These are phyloP conservation scores for Lophium mytilinum DNA, from an alignment of 495 filamentous ascomycete species.

Conservation along the genomic window DNA sequence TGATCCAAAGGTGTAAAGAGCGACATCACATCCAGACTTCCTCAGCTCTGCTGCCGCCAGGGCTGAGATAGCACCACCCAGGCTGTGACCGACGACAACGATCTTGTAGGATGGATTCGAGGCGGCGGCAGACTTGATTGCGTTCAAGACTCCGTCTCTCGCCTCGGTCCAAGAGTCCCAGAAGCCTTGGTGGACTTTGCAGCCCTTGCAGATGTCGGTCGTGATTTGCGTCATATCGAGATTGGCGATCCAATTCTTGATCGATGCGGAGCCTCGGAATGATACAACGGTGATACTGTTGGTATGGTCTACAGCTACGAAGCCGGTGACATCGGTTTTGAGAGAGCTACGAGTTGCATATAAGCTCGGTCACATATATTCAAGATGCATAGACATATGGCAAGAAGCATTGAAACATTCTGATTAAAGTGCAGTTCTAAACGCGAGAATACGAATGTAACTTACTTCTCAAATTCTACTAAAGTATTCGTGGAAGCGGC, in stretches of 20 bases:
- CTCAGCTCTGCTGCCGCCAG: slow-evolving; percentile 53
- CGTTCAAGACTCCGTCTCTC: slow-evolving; percentile 35
- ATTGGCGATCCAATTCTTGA: slow-evolving; percentile 62
- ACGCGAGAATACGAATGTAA: background rate
- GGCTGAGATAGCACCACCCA: slow-evolving; percentile 60
- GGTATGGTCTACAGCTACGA: slow-evolving; percentile 56
- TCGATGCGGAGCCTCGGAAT: slow-evolving; percentile 56
- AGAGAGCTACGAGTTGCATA: slow-evolving; percentile 34
- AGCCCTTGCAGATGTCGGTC: slow-evolving; percentile 43
- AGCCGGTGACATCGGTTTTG: slow-evolving; percentile 57
- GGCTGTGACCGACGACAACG: slow-evolving; percentile 58
- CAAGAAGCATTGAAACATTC: background rate
- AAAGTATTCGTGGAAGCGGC: slow-evolving; percentile 46
- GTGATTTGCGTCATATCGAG: slow-evolving; percentile 37
- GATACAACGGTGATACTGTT: slow-evolving; percentile 56
- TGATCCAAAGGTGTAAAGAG: slow-evolving; percentile 57
- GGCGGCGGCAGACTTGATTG: slow-evolving; percentile 33
- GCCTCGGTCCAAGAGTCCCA: slow-evolving; percentile 45
- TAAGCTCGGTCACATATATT: background rate
- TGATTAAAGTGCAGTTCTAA: background rate
- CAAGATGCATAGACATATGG: background rate
- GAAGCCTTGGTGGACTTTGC: slow-evolving; percentile 51
- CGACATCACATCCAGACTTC: slow-evolving; percentile 38
- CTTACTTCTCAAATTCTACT: slow-evolving; percentile 54
- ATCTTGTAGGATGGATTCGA: slow-evolving; percentile 46